These are phyloP conservation scores for Naganishia kalamii DNA, from an alignment of 768 basidiomycete species.

Conservation along the genomic window DNA sequence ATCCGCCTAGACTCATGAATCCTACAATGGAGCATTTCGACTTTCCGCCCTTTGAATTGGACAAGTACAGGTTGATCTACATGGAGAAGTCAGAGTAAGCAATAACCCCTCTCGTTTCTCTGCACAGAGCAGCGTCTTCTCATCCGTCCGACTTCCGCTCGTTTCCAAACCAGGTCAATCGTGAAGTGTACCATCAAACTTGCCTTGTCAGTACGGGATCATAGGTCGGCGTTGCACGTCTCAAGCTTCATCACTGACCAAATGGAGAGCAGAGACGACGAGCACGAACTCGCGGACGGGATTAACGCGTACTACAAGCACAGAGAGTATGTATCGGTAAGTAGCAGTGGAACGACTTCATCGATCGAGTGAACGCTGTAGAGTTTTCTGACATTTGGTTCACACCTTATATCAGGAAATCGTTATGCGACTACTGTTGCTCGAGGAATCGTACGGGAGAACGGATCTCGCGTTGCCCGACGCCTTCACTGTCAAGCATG, in stretches of 20 bases:
- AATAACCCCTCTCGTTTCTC: neutral
- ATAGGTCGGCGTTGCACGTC: neutral
- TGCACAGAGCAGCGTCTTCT: neutral
- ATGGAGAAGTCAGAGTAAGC: slow-evolving; percentile 1
- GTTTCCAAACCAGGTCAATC: neutral
- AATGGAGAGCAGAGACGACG: too few species aligned
- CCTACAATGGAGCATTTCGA: neutral
- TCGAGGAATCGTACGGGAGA: slow-evolving; percentile 1
- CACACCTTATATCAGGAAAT: neutral
- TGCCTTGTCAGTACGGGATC: neutral
- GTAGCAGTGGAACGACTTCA: too few species aligned
- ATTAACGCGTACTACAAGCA: too few species aligned
- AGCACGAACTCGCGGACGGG: too few species aligned
- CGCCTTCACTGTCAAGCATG: neutral
- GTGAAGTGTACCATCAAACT: slow-evolving; percentile 7
- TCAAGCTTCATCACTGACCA: too few species aligned
- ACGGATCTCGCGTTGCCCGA: slow-evolving; percentile 4
- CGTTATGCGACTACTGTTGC: neutral
- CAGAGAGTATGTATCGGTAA: too few species aligned
- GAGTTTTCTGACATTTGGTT: too few species aligned
- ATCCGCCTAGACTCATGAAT: neutral
- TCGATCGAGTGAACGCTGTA: too few species aligned
- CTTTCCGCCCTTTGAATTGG: neutral
- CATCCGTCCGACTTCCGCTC: neutral
- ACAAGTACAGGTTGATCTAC: slow-evolving; percentile 6